Evolutionary conservation across 2,329 filamentous ascomycete species (phyloP), one percentile per base, ranked within the genome.

Genomic region (Torrubiellomyces zombiae): DNA sequence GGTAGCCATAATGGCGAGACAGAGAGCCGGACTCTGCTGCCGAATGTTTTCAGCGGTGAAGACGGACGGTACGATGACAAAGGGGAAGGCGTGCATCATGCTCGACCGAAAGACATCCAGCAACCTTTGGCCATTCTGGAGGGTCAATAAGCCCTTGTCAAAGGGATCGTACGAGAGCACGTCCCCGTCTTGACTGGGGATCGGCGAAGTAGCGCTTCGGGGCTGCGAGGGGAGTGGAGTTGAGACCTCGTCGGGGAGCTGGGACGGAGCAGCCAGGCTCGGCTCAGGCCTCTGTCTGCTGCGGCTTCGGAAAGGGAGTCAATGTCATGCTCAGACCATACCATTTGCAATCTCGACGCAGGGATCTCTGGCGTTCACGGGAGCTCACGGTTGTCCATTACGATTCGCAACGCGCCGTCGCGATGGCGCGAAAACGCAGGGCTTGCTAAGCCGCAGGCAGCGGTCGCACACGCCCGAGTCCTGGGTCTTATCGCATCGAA

Each of bases 401-500:
- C 35, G 32, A 12, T 33, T 17, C 11, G 31, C 32, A n/a, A 33
- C 38, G 6, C 43, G 39, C 15, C 45, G 35, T 16, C 43, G 37
- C 11, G 46, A 37, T 16, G 35, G 37, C 5, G 45, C 40, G 29
- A 50, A 50, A 9, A 45, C 32, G 24, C 45, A 49, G 2, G 34
- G 29, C 27, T 48, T 49, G n/a, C 35, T 37, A 3, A 49, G 33
- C 13, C 46, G 39, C 24, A 47, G 30, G 29, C 46, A 49, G 12
- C 46, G 31, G 16, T 49, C 44, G 29, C 45, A 50, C 20, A 39
- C 31, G 14, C 34, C 40, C 7, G 44, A 45, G n/a, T 47, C 38
- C 12, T 49, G 43, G 1, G 46, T 41, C 20, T 43, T 46, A 21
- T 44, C 38, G 28, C 46, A 49, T 10, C 43, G 35, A n/a, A 50